Base-by-base conservation (phyloP, 2,329 filamentous ascomycete genomes). In the Coniochaeta ligniaria region DNA sequence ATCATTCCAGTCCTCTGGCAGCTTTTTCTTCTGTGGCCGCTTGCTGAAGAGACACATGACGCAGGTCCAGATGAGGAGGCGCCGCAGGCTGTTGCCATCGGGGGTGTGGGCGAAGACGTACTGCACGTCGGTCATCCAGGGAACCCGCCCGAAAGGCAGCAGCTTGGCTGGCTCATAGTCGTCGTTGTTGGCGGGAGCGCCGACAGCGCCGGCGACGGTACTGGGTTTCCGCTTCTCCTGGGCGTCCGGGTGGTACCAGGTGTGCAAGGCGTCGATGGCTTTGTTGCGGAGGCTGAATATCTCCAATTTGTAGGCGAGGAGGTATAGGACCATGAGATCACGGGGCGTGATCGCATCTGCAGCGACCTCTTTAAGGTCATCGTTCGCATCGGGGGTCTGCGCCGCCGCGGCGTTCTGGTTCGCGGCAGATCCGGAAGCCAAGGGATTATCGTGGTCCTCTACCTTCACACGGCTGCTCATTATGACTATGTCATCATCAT, bases 291-390 rank as follows among this genome's bases (percentile, higher is more conserved):
- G 52, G 3, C 60, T 63, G 0, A 57, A n/a, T 41, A 68, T 66
- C 58, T 63, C 60, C 31, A 68, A 60, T 41, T 63, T 65, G 50
- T 57, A 60, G 52, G 63, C 67, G 20, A 70, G 61, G 43, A 69
- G 47, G 52, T 70, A 70, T 3, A 70, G 59, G 16, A 60, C 64
- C 26, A 70, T 62, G 57, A 67, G 66, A 43, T 69, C 67, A 1
- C 65, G 60, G 9, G 68, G 62, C 2, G 60, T 63, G 3, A 59
- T 63, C 17, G 65, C 65, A 20, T 57, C 57, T 6, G 63, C 60
- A 12, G 59, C 20, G 31, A 69, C 59, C 57, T 67, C 67, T 6
- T 62, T 41, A 14, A 31, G 12, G 24, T 43, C 59, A 22, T 43
- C 41, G n/a, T 43, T n/a, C n/a, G n/a, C n/a, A 14, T 43, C 41